phyloP scores from a whole-genome alignment of 2,329 filamentous ascomycete species.

The Scedosporium boydii region DNA sequence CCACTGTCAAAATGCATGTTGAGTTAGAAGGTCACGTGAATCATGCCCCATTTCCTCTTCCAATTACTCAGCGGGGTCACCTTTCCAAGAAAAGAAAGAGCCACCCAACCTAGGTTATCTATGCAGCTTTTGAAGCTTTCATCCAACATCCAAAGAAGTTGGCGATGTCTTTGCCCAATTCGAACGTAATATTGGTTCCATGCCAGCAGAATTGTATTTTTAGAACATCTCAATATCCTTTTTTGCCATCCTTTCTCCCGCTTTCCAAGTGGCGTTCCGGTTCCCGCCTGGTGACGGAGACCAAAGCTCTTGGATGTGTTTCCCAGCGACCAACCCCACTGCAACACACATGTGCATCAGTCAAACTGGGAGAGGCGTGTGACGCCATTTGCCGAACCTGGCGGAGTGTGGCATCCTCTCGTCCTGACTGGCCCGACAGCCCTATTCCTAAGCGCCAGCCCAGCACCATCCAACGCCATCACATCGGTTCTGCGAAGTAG shows the following conservation, averaged over 20 bases:
- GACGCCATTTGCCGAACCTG: neutral
- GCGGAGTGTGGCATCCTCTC: neutral
- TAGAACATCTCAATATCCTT: neutral
- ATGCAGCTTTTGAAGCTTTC: too few relatives aligned
- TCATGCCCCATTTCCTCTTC: too few relatives aligned
- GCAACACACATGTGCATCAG: neutral
- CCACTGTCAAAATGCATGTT: too few relatives aligned
- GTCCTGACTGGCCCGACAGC: neutral
- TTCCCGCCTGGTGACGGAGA: neutral
- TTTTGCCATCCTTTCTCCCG: too few relatives aligned
- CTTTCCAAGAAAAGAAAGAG: too few relatives aligned
- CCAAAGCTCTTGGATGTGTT: neutral
- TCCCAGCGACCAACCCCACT: neutral
- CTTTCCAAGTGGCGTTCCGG: neutral
- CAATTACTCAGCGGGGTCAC: too few relatives aligned
- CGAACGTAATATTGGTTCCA: neutral
- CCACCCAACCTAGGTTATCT: too few relatives aligned
- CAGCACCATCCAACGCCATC: neutral
- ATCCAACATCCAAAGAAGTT: too few relatives aligned
- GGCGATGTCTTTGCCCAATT: too few relatives aligned
- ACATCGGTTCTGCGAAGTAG: neutral
- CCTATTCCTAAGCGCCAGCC: neutral
- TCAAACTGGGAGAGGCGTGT: neutral
- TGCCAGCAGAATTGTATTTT: neutral
- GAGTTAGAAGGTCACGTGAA: too few relatives aligned